Conservation (phyloP, 2,329 filamentous ascomycete species). For the Incumbomyces lentus region DNA sequence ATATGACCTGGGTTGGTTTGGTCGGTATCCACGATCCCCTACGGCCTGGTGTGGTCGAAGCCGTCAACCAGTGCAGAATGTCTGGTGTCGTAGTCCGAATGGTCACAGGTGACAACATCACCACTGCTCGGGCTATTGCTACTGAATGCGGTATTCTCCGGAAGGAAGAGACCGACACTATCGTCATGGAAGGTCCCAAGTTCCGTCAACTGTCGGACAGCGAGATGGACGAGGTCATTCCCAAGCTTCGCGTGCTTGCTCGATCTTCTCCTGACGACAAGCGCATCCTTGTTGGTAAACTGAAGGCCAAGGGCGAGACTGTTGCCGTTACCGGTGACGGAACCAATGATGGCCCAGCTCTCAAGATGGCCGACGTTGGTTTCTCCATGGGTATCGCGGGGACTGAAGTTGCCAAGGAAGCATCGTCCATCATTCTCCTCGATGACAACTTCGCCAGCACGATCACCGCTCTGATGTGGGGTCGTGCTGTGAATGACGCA, state of each 20-base stretch:
- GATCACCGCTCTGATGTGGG: conserved; percentile 58
- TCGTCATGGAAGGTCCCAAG: conserved; percentile 59
- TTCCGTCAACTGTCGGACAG: conserved; percentile 52
- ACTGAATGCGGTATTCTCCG: conserved; percentile 58
- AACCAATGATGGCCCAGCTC: conserved; percentile 55
- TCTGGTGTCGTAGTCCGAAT: conserved; percentile 64
- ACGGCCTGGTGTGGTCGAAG: conserved; percentile 55
- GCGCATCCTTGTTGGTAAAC: conserved; percentile 50
- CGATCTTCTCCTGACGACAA: conserved; percentile 59
- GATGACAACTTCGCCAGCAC: conserved; percentile 58
- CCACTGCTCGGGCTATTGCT: conserved; percentile 64
- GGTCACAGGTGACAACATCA: conserved; percentile 63
- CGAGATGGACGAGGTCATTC: conserved; percentile 50
- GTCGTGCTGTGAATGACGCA: conserved; percentile 58
- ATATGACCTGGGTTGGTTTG: conserved; percentile 63
- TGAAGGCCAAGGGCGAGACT: conserved; percentile 54
- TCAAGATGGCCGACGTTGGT: conserved; percentile 56
- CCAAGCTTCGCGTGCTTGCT: conserved; percentile 52
- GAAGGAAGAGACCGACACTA: conserved; percentile 37
- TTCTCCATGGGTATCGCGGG: conserved; percentile 60
- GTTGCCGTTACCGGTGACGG: conserved; percentile 56
- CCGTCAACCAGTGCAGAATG: conserved; percentile 55
- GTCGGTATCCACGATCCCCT: conserved; percentile 69
- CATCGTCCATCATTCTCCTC: conserved; percentile 57
- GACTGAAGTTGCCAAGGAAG: conserved; percentile 58